Evolutionary conservation across 495 filamentous ascomycete genomes (phyloP).

Genomic region (Evansstolkia leycettana): DNA sequence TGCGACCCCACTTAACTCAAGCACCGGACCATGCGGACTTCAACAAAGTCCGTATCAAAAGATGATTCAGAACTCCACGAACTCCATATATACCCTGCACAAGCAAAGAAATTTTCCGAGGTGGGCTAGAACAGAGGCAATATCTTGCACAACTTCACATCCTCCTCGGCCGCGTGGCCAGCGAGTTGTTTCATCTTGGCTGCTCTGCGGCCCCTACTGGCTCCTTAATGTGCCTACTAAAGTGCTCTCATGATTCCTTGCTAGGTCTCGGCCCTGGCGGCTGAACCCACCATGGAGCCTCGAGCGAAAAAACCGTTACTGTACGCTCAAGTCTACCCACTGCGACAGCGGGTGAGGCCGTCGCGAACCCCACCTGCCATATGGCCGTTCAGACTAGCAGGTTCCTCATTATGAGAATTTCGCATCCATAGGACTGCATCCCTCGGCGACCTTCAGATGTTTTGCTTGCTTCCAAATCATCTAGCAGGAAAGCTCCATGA

Average conservation of each 20-base stretch:
- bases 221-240: too few species aligned
- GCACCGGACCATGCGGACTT: conserved; percentile 15
- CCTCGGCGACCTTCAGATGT: neutral
- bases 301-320: conserved; percentile 20
- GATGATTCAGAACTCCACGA: neutral
- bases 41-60: conserved; percentile 2
- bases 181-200: neutral
- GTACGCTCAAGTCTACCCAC: conserved; percentile 20
- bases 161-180: too few species aligned
- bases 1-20: conserved; percentile 16
- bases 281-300: neutral
- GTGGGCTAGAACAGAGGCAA: neutral
- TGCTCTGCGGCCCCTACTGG: too few species aligned
- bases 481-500: too few species aligned
- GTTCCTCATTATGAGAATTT: neutral
- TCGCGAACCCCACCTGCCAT: conserved; percentile 20
- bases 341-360: conserved; percentile 26
- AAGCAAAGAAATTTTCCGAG: neutral
- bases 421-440: neutral
- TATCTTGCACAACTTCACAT: neutral
- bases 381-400: conserved; percentile 11
- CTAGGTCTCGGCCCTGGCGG: neutral
- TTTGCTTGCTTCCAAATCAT: too few species aligned
- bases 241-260: too few species aligned
- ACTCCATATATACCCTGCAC: neutral